Base-by-base conservation (phyloP, 352 stramenopile species). In the Globisporangium perplexum region DNA sequence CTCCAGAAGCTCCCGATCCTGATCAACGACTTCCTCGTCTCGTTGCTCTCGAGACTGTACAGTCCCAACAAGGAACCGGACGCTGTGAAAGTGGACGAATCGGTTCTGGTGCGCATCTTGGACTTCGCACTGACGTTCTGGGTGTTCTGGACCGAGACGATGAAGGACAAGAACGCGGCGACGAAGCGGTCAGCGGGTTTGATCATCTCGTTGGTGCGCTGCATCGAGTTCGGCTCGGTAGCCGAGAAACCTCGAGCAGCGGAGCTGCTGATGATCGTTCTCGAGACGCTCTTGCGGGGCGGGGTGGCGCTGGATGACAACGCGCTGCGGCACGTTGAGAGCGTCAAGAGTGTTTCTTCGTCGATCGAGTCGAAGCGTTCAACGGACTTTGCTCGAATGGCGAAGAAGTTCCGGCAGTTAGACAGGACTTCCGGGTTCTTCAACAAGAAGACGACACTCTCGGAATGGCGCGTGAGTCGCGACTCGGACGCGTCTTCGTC, bases 71-170 rank as follows among this genome's bases (percentile, higher is more conserved):
- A 47, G 8, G 50, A 15, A 11, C 55, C 43, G 47, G 28, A 30
- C 12, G 49, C 55, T 2, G 30, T 71, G 7, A 45, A 53, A 22
- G 58, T 83, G 0, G 73, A 83, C 28, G 79, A 92, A 53, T 24
- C 65, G 6, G 74, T 76, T 35, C 54, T 76, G 39, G 75, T 86
- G 14, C 79, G 83, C 30, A 83, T 72, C 61, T 67, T 92, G 23
- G 82, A 90, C 46, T 90, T 92, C 57, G 77, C 71, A 33, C 68
- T 86, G 10, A 63, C 65, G 18, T 90, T 90, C 45, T 92, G 82
- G 82, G 71, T 70, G 50, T 92, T 92, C 47, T 87, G 80, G 69
- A 59, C 55, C 7, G 70, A 62, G 42, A 63, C 72, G n/a, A 53
- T 88, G 33, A 71, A 85, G 50, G 76, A 86, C 28, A 36, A 59